Evolutionary conservation across 2,329 filamentous ascomycete genomes (phyloP), one percentile per base, ranked within the genome.

Genomic region (Pseudocercospora vitis): DNA sequence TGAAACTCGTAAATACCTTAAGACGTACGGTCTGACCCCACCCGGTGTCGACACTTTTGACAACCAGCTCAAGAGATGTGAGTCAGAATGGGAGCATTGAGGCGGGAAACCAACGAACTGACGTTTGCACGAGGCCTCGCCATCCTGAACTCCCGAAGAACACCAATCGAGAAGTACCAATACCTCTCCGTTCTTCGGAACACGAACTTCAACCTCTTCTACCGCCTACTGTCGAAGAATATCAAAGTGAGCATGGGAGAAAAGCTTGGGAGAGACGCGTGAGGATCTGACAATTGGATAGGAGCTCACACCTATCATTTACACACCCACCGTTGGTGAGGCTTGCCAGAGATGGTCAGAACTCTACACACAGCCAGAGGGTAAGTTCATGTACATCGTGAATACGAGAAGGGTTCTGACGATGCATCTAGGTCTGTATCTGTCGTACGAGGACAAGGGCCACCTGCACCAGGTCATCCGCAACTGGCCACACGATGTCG

Each of bases 271-370:
- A 35, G 18, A 12, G 11, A 24, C 23, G 32, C 3, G 18, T 18
- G 39, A 31, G 18, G 8, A 14, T 31, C 39, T 59, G 16, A 62
- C 52, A 33, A 28, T 8, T 7, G 8, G 11, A 28, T 79, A 86
- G 75, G 87, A 91, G 66, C 76, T 92, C 63, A 91, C 90, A 75
- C 89, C 89, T 45, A 77, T 92, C 61, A 89, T 94, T 66, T 94
- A 94, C 77, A 94, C 89, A 14, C 89, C 89, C 40, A 91, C 88
- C 68, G 91, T 99, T 66, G 94, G 94, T 67, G 92, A 97, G 71
- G 94, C 95, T 63, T 99, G 94, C 77, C 80, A 96, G 70, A 87
- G 92, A 75, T 99, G 95, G 83, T 96, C 91, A 32, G 90, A 92
- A 66, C 84, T 97, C 65, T 97, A 95, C 79, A 95, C 91, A 56